Conservation (phyloP, 495 filamentous ascomycete species). For the Xylaria grammica region DNA sequence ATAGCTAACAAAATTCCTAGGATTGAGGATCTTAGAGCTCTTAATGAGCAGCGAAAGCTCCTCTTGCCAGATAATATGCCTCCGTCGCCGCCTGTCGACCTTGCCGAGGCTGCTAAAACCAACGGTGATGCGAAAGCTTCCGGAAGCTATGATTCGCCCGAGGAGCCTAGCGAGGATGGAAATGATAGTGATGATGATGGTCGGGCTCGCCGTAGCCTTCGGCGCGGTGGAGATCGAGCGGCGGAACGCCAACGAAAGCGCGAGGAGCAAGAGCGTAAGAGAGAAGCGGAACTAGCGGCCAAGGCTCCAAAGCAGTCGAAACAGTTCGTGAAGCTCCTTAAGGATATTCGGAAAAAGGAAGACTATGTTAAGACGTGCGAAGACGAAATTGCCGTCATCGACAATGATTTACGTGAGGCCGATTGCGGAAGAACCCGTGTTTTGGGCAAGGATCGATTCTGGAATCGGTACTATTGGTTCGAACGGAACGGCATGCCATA, state of each 20-base stretch:
- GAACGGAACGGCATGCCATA: constrained; percentile 99
- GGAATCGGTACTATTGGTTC: constrained; percentile 99
- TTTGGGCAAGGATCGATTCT: constrained; percentile 92
- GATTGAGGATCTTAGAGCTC: constrained; percentile 77
- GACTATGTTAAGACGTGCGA: constrained; percentile 78
- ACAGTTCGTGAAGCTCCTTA: constrained; percentile 82
- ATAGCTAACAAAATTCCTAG: constrained; percentile 49
- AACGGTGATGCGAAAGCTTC: constrained; percentile 66
- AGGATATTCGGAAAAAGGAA: constrained; percentile 86
- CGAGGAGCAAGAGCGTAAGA: constrained; percentile 80
- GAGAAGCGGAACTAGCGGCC: constrained; percentile 78
- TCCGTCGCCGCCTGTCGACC: constrained; percentile 64
- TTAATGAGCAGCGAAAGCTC: constrained; percentile 87
- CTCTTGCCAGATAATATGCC: constrained; percentile 78
- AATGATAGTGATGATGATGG: constrained; percentile 70
- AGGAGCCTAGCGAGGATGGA: constrained; percentile 66
- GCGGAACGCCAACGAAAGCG: constrained; percentile 82
- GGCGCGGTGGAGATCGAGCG: constrained; percentile 78
- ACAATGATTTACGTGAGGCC: constrained; percentile 90
- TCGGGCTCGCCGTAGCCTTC: constrained; percentile 69
- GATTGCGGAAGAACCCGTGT: constrained; percentile 89
- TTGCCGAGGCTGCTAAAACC: constrained; percentile 44
- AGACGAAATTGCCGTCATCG: constrained; percentile 78
- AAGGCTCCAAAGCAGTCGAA: constrained; percentile 84
- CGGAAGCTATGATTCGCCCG: constrained; percentile 63